phyloP scores from a whole-genome alignment of 306 rosid species.

The Cucurbita pepo region DNA sequence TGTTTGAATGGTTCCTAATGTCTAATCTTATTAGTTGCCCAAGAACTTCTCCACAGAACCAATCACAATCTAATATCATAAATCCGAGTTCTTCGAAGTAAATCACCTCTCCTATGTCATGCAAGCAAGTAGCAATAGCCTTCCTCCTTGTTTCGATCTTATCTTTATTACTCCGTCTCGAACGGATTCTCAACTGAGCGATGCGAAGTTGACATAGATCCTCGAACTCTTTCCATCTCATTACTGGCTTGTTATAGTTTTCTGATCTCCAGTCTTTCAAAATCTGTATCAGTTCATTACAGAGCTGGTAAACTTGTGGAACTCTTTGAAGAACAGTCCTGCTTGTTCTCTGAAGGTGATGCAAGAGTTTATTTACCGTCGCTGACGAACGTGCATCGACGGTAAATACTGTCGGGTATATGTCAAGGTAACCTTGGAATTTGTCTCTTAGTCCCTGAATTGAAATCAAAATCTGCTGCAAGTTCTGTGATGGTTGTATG shows the following conservation, averaged over 20 bases:
- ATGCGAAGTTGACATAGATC: constrained; percentile 75
- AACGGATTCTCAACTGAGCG: constrained; percentile 48
- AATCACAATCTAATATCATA: constrained; percentile 71
- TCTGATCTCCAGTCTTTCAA: constrained; percentile 80
- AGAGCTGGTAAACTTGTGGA: constrained; percentile 78
- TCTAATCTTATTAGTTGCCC: constrained; percentile 66
- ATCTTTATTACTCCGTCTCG: constrained; percentile 56
- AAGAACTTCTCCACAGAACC: constrained; percentile 85
- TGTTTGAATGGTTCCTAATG: constrained; percentile 36
- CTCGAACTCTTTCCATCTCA: constrained; percentile 83
- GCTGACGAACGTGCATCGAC: constrained; percentile 88
- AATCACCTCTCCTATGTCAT: constrained; percentile 75
- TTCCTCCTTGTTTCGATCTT: constrained; percentile 52
- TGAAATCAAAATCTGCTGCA: constrained; percentile 46
- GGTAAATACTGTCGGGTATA: constrained; percentile 74
- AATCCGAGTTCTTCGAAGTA: constrained; percentile 72
- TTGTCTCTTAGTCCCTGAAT: constrained; percentile 68
- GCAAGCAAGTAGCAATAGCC: constrained; percentile 73
- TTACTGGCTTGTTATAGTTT: constrained; percentile 85
- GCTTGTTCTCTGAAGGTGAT: constrained; percentile 56
- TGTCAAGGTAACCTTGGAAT: constrained; percentile 83
- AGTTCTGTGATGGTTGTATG: constrained; percentile 49
- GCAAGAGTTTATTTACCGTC: constrained; percentile 68
- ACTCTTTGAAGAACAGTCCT: constrained; percentile 79
- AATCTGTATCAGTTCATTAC: constrained; percentile 64